Percentiles rank a stretch among this genome's conserved stretches.
phyloP scores from a whole-genome alignment of 2,329 filamentous ascomycete genomes.

The Scedosporium minutisporum region DNA sequence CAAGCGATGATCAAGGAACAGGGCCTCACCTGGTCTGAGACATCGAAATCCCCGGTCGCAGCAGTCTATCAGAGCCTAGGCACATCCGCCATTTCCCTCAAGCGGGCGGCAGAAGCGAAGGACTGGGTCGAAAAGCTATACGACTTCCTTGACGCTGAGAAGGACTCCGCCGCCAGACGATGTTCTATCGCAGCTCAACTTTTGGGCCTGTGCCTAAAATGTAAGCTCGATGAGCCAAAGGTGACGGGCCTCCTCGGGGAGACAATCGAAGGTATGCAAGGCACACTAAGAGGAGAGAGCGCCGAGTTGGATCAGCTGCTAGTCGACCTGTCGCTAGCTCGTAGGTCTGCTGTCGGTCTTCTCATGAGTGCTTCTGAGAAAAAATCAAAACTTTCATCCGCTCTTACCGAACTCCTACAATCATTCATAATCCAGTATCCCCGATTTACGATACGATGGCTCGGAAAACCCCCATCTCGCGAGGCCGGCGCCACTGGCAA shows the following conservation, averaged over 20 bases:
- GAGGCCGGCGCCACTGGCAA: slow-evolving; percentile 38
- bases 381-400: neutral
- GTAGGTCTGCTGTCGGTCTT: slow-evolving; percentile 43
- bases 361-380: slow-evolving; percentile 20
- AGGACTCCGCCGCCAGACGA: slow-evolving; percentile 38
- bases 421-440: slow-evolving; percentile 49
- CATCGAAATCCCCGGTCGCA: slow-evolving; percentile 33
- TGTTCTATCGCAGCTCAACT: slow-evolving; percentile 46
- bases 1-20: slow-evolving; percentile 23
- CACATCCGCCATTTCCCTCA: slow-evolving; percentile 34
- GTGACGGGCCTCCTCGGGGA: slow-evolving; percentile 34
- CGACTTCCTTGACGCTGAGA: slow-evolving; percentile 22
- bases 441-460: slow-evolving; percentile 50
- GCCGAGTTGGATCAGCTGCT: slow-evolving; percentile 53
- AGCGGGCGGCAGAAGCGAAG: slow-evolving; percentile 39
- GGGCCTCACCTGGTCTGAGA: slow-evolving; percentile 21
- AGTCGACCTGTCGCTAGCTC: slow-evolving; percentile 42
- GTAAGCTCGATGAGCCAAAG: slow-evolving; percentile 21
- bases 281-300: slow-evolving; percentile 48
- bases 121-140: slow-evolving; percentile 43
- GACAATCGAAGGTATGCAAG: slow-evolving; percentile 46
- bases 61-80: slow-evolving; percentile 44
- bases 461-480: slow-evolving; percentile 45
- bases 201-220: slow-evolving; percentile 43
- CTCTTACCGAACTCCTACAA: slow-evolving; percentile 35